Conservation (phyloP, 2,329 filamentous ascomycete species). For the Colletotrichum australisinense region DNA sequence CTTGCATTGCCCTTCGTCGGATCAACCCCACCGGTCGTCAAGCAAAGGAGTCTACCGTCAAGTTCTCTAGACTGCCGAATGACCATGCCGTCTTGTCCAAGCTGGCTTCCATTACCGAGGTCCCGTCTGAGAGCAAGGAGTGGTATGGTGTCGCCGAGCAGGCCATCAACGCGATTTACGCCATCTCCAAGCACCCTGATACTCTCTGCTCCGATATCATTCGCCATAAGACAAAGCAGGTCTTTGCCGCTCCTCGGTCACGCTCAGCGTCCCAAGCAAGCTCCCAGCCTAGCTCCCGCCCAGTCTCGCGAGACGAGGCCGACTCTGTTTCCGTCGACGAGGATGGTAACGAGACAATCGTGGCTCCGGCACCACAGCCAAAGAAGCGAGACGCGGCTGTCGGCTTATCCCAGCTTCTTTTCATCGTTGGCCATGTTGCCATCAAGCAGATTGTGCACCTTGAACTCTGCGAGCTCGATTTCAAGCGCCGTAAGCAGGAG, state of each 20-base stretch:
- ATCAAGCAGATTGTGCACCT: conserved; percentile 99
- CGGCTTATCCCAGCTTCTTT: conserved; percentile 88
- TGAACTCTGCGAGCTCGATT: conserved; percentile 96
- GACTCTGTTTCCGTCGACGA: conserved; percentile 38
- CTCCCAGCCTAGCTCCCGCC: conserved; percentile 60
- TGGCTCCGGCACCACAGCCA: conserved; percentile 49
- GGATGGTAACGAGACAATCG: conserved; percentile 40
- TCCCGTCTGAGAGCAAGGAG: conserved; percentile 90
- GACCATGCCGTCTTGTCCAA: conserved; percentile 88
- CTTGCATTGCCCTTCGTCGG: conserved; percentile 89
- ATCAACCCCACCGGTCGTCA: conserved; percentile 89
- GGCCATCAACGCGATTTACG: conserved; percentile 94
- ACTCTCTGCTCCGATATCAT: conserved; percentile 92
- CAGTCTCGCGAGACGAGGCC: conserved; percentile 21
- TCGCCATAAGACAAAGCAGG: conserved; percentile 83
- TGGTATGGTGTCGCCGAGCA: conserved; percentile 98
- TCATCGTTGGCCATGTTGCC: conserved; percentile 94
- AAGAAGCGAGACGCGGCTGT: conserved; percentile 76
- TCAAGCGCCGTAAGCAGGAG: conserved; percentile 94
- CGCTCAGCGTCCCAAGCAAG: conserved; percentile 41
- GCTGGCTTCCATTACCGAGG: conserved; percentile 86
- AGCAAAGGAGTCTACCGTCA: conserved; percentile 76
- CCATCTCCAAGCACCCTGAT: conserved; percentile 93
- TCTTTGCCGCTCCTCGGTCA: conserved; percentile 68
- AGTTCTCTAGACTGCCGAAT: conserved; percentile 84